Evolutionary conservation across 176 grass and related monocot genomes (phyloP).

Genomic region (Zea mays): Zm-B73-REFERENCE-NAM-5.0 NC_050102.1:149844001-149844500

Average conservation of each 20-base stretch:
- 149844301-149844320: background rate
- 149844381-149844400: background rate
- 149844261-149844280: slow-evolving; percentile 10
- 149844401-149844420: slow-evolving; percentile 8
- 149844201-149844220: background rate
- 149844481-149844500: too few relatives aligned
- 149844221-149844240: background rate
- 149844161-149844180: background rate
- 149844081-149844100: slow-evolving; percentile 2
- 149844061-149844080: background rate
- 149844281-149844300: background rate
- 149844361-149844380: background rate
- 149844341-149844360: background rate
- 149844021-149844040: background rate
- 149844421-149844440: background rate
- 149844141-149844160: slow-evolving; percentile 1
- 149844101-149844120: background rate
- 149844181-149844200: slow-evolving; percentile 26
- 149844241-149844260: background rate
- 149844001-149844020: background rate
- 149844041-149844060: background rate
- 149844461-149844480: too few relatives aligned
- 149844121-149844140: background rate
- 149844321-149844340: background rate
- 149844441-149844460: too few relatives aligned